Base-by-base conservation (phyloP, 306 rosid species). In the Trichosanthes cucumerina region DNA sequence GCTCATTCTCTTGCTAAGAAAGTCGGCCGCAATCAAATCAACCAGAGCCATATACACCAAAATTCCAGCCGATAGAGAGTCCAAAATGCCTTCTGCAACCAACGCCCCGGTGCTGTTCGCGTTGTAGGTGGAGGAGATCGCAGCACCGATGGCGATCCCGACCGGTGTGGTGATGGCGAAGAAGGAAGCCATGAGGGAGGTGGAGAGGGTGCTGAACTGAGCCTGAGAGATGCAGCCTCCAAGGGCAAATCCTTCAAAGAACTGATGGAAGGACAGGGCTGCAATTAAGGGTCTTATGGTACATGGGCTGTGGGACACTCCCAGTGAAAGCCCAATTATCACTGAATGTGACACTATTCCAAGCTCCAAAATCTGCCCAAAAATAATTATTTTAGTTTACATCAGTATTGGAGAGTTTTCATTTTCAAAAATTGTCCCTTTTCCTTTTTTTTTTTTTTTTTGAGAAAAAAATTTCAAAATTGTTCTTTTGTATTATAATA, bases 161-260 rank as follows among this genome's bases (percentile, higher is more conserved):
- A 69, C 4, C 0, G 99, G 99, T 5, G 96, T 91, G 3, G 99
- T 92, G 7, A 93, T 6, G 50, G 96, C 99, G 15, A 96, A 96
- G 41, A 96, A 96, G 50, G 86, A 86, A 2, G 98, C 98, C 99
- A 91, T 91, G 66, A 92, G 60, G 11, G 96, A 79, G 8, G 91
- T 80, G 1, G 97, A 86, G 4, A 89, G 83, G 39, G 84, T 52
- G 80, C 86, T 92, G 79, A 92, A 91, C 23, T 96, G 96, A 2
- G 99, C 99, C 75, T 96, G 93, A 12, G 98, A 91, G 39, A 96
- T 93, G 87, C 98, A 96, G 12, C 99, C 99, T 82, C 99, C 99
- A 1, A 96, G 92, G 34, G 98, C 99, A 58, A 96, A 96, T n/a
- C 99, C 99, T 87, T 96, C 99, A 75, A 96, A 96, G 83, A 96